These are phyloP conservation scores for Cryptosporidium xiaoi DNA, from an alignment of 169 alveolate species.

Conservation along the genomic window DNA sequence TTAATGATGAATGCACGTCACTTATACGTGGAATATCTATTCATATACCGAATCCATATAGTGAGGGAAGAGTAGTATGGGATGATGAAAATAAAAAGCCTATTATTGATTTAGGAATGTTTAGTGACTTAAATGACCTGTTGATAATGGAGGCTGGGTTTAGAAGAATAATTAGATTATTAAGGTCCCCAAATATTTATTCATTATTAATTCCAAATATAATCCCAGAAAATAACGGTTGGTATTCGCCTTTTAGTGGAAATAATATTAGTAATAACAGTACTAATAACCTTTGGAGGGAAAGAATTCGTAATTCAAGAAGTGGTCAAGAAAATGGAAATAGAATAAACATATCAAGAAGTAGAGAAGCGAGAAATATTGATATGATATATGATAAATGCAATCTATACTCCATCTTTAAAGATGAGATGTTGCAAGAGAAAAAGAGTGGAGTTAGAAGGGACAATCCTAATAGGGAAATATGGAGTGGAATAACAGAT, in stretches of 20 bases:
- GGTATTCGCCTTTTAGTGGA: background rate
- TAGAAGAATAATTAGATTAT: constrained; percentile 38
- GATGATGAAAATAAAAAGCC: constrained; percentile 24
- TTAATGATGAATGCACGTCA: constrained; percentile 20
- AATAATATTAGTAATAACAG: background rate
- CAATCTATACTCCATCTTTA: constrained; percentile 1
- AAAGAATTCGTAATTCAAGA: background rate
- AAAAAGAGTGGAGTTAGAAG: background rate
- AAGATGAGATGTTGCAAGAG: background rate
- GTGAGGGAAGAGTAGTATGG: constrained; percentile 56
- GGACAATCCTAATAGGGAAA: background rate
- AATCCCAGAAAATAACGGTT: background rate
- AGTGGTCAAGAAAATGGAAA: background rate
- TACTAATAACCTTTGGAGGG: background rate
- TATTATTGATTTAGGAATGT: background rate
- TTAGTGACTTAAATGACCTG: constrained; percentile 44
- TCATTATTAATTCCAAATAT: constrained; percentile 31
- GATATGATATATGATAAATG: constrained; percentile 26
- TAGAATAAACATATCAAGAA: background rate
- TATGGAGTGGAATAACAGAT: too few relatives aligned
- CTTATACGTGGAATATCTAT: constrained; percentile 46
- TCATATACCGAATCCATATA: constrained; percentile 53
- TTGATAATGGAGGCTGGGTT: constrained; percentile 52
- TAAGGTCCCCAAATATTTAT: constrained; percentile 16
- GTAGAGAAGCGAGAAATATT: background rate